phyloP scores from a whole-genome alignment of 441 rosid species.

The Metrosideros polymorpha region DNA sequence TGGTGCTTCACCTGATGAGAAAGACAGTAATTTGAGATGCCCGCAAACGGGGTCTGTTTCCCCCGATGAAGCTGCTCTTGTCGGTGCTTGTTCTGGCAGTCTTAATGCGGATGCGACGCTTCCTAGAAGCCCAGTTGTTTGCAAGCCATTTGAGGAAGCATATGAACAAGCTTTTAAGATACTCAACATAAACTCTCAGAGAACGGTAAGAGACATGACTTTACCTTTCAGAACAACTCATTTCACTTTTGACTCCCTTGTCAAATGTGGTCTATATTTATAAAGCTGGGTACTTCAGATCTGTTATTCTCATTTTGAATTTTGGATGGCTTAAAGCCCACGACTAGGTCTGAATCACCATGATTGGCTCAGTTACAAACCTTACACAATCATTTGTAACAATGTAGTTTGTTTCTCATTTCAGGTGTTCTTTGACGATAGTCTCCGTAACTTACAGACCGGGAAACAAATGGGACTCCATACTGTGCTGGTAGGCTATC shows the following conservation, averaged over 20 bases:
- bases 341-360: not conserved
- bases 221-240: not conserved
- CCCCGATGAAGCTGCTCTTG: slow-evolving; percentile 35
- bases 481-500: slow-evolving; percentile 61
- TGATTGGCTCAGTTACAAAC: not conserved
- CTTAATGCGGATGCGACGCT: slow-evolving; percentile 22
- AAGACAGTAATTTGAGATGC: not conserved
- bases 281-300: not conserved
- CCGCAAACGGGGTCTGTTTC: slow-evolving; percentile 1
- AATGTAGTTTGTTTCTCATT: not conserved
- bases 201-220: slow-evolving; percentile 36
- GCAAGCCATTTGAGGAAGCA: slow-evolving; percentile 84
- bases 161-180: slow-evolving; percentile 65
- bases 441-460: slow-evolving; percentile 59
- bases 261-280: not conserved
- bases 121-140: slow-evolving; percentile 52
- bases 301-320: not conserved
- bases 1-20: slow-evolving; percentile 6
- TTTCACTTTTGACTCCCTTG: not conserved
- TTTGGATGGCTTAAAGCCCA: not conserved
- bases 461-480: slow-evolving; percentile 65
- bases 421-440: slow-evolving; percentile 93
- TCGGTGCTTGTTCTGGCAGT: slow-evolving; percentile 38
- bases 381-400: not conserved
- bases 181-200: slow-evolving; percentile 50